phyloP scores from a whole-genome alignment of 148 eudicot genomes.

The Persicaria tinctoria region DNA sequence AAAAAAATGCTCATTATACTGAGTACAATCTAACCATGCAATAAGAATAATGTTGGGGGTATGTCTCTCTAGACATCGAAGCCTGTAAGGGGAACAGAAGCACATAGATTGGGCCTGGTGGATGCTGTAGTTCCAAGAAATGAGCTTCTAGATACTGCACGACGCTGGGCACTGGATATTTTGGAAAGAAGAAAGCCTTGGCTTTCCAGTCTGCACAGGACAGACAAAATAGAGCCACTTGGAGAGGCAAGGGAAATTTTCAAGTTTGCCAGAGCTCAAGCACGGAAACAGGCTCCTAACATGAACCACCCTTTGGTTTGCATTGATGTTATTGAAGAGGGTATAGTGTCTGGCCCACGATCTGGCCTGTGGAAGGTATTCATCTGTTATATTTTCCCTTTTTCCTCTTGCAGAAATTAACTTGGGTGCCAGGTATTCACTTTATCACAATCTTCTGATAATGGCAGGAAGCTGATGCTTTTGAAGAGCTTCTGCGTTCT shows the following conservation, averaged over 20 bases:
- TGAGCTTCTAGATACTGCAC: conserved; percentile 63
- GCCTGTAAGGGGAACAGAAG: conserved; percentile 78
- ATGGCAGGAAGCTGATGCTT: conserved; percentile 74
- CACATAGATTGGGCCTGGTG: conserved; percentile 74
- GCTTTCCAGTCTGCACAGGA: conserved; percentile 67
- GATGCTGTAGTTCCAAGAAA: conserved; percentile 73
- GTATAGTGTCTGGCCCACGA: conserved; percentile 80
- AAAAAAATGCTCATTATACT: neutral
- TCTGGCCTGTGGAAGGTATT: conserved; percentile 86
- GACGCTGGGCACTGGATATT: conserved; percentile 83
- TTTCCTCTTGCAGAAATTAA: neutral
- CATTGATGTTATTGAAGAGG: conserved; percentile 86
- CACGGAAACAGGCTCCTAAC: conserved; percentile 77
- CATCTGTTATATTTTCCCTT: neutral
- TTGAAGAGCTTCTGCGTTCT: conserved; percentile 56
- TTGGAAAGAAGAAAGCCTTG: conserved; percentile 75
- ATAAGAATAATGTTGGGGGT: neutral
- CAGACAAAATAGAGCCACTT: conserved; percentile 80
- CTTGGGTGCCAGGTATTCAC: neutral
- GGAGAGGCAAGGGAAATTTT: conserved; percentile 86
- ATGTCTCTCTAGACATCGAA: conserved; percentile 57
- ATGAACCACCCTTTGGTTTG: conserved; percentile 73
- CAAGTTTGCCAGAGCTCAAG: conserved; percentile 79
- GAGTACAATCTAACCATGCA: neutral
- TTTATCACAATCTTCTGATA: conserved; percentile 2